Evolutionary conservation across 2,329 filamentous ascomycete genomes (phyloP), one percentile per base, ranked within the genome.

Genomic region (Geosmithia flava): DNA sequence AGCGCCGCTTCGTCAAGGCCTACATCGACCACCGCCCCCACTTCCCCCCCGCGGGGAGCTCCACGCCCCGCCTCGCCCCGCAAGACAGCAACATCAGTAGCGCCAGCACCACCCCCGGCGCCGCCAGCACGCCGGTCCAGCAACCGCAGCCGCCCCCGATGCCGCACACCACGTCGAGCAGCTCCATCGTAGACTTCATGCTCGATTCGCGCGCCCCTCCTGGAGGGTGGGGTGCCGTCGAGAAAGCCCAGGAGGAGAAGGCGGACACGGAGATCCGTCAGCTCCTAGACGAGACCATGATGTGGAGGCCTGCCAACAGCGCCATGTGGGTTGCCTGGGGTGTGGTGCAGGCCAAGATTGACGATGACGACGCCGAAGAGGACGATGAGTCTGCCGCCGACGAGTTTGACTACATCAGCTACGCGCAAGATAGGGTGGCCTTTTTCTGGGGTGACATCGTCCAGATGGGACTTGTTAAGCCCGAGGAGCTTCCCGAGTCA

Each of bases 241-340:
- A 89, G 55, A 73, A 70, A 44, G 72, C 71, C 7, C 70, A 78
- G 20, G 80, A 87, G 51, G 78, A 81, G 50, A 70, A 73, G 44
- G 71, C 76, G 5, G 87, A 95, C 47, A 66, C 71, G 39, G 79
- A 85, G 56, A 75, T 94, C 6, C 71, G 78, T 45, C 76, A 80
- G 47, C 71, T 98, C 27, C 70, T 93, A 59, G 78, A 83, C 41
- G 89, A 97, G 67, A 82, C 87, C 2, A 74, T 81, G 16, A 71
- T 95, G 44, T 98, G 93, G 93, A 80, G 93, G 3, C 72, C 87
- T 0, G 87, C 88, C 40, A 95, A 93, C 66, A 89, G 84, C 37
- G 88, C 87, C 2, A 80, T 86, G 66, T 98, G 93, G 93, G 80
- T 94, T 20, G 87, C 89, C 1, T 98, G 93, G 93, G 93, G 93